Base-by-base conservation (phyloP, 768 basidiomycete genomes). In the Agaricus blazei region DNA sequence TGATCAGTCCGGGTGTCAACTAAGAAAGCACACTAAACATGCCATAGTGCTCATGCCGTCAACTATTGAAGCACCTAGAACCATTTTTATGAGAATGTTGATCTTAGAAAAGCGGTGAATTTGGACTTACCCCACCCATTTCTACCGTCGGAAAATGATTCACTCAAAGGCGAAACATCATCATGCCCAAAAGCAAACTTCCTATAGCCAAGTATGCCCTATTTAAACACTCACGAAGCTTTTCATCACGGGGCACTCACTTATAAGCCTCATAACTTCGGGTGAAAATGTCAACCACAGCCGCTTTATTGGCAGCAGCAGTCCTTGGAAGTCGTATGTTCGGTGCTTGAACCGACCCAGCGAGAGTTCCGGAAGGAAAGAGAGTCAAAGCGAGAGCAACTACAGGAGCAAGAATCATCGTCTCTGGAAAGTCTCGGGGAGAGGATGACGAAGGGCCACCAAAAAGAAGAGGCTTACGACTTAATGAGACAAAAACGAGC, bases 11-110 rank as follows among this genome's bases (percentile, higher is more conserved):
- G 23, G 9, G 27, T 34, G 34, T 34, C 34, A 24, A 27, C 23
- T 5, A 8, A 8, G 19, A 26, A 23, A 24, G 26, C 23, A 24
- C 7, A 45, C 9, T 45, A 27, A 28, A 45, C 75, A 26, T 60
- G 83, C 83, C 81, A 87, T 75, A 1, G 87, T 86, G 47, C 65
- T 65, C 70, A 88, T 65, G 0, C 79, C 78, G 63, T 88, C 87
- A 12, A 80, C 77, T 48, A 88, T 82, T 12, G 80, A 73, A 47
- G 85, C 85, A 42, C 85, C 86, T 85, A 59, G 11, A 24, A 14
- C 3, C 19, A 45, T 45, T 9, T 41, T 15, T 14, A 9, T 41
- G 14, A 19, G 6, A 19, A 9, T 15, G n/a, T 19, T 3, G 15
- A 12, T 19, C 36, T 1, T 14, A 45, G 28, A 15, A n/a, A 9